A percentile compares a stretch with the other conserved stretches of the same genome.
Evolutionary conservation across 2,329 filamentous ascomycete species (phyloP).

Genomic region (Cladophialophora bantiana): DNA sequence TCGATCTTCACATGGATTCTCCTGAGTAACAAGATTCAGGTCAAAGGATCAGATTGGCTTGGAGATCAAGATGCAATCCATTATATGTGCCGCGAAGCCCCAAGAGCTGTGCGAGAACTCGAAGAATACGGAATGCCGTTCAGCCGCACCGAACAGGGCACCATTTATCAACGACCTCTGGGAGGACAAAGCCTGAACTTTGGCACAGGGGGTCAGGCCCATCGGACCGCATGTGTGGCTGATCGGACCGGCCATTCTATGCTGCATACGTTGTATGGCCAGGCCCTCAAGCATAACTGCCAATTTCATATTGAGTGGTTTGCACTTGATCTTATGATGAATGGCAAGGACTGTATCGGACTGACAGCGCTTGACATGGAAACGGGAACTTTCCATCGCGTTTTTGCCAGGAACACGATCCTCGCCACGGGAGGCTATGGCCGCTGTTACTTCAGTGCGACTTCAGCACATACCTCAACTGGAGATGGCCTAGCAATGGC

Average conservation of each 20-base stretch:
- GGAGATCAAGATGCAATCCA: slow-evolving; percentile 67
- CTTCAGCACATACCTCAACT: slow-evolving; percentile 96
- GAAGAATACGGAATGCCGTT: slow-evolving; percentile 98
- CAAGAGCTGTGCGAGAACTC: slow-evolving; percentile 66
- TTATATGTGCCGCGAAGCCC: slow-evolving; percentile 65
- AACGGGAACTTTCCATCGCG: slow-evolving; percentile 87
- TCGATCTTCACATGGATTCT: neutral
- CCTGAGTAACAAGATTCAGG: neutral
- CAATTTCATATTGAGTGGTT: slow-evolving; percentile 99
- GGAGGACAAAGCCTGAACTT: slow-evolving; percentile 95
- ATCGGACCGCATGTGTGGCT: slow-evolving; percentile 94
- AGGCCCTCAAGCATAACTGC: slow-evolving; percentile 95
- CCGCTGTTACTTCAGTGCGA: slow-evolving; percentile 97
- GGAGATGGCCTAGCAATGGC: slow-evolving; percentile 99
- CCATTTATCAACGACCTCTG: slow-evolving; percentile 98
- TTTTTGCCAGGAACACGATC: slow-evolving; percentile 89
- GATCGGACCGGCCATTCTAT: slow-evolving; percentile 97
- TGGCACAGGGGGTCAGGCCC: slow-evolving; percentile 97
- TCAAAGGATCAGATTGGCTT: slow-evolving; percentile 66
- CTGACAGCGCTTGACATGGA: slow-evolving; percentile 93
- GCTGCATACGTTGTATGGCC: slow-evolving; percentile 96
- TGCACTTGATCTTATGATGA: slow-evolving; percentile 95
- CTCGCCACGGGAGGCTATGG: slow-evolving; percentile 97
- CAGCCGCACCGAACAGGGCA: slow-evolving; percentile 90
- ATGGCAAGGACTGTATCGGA: slow-evolving; percentile 95